Base-by-base conservation (phyloP, 805 yeast genomes). In the Candida hispaniensis region DNA sequence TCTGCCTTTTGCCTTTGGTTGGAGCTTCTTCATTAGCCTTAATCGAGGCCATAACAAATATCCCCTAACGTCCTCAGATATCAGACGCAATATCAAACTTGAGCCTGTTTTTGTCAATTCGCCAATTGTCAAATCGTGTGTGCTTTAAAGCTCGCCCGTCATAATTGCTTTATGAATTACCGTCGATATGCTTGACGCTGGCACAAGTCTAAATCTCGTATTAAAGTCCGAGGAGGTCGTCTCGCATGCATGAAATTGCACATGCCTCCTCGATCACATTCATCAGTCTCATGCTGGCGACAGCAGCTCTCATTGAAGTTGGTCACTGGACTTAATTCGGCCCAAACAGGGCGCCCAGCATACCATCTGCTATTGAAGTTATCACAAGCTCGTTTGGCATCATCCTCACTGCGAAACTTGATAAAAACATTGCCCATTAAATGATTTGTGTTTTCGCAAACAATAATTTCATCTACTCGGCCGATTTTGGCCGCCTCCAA, bases 191-290 rank as follows among this genome's bases (percentile, higher is more conserved):
- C 47, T 41, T 48, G 46, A 32, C 34, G 43, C 48, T 65, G 72
- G 3, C 69, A 58, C 10, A 52, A 40, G 21, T 59, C 60, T 38
- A 80, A 55, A 9, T 59, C 63, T 4, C 46, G 51, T 28, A 63
- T 53, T 17, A 75, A 49, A 9, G 54, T 60, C 5, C 49, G 48
- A 2, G 69, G 51, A 0, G 93, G 82, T 22, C 64, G 56, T 46
- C 75, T 64, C 3, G 76, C 66, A 54, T 86, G 97, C 69, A 83
- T 78, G 55, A 80, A 85, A 55, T 86, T 86, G 57, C 97, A 86
- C 48, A 70, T 68, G 18, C 75, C 79, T 2, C 85, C 88, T 51
- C 96, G 67, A n/a, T 66, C 69, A 51, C 97, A 86, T 9, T 59
- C 60, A 14, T 64, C 56, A 2, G 63, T 56, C 22, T 75, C 81